These are phyloP conservation scores for Neofusicoccum ribis DNA, from an alignment of 2,329 filamentous ascomycete genomes.

Conservation along the genomic window DNA sequence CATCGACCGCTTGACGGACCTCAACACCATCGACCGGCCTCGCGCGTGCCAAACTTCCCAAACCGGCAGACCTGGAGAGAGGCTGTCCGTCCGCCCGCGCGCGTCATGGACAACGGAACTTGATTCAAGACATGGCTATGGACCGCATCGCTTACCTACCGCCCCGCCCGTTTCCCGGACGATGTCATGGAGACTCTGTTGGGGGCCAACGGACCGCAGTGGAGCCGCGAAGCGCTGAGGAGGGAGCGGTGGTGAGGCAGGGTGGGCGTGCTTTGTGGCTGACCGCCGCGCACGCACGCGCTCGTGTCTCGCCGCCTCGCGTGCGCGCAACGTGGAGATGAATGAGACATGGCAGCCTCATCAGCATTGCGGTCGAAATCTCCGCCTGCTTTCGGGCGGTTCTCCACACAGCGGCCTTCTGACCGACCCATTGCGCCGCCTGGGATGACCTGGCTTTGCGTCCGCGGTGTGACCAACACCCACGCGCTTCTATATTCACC, in stretches of 20 bases:
- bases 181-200: background rate
- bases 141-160: background rate
- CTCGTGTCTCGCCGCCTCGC: constrained; percentile 1
- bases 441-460: background rate
- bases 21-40: background rate
- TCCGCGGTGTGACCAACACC: constrained; percentile 12
- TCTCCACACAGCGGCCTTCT: constrained; percentile 14
- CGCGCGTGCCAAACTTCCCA: background rate
- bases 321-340: constrained; percentile 9
- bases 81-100: background rate
- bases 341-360: constrained; percentile 13
- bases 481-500: constrained; percentile 6
- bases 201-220: constrained; percentile 5
- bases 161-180: background rate
- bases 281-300: constrained; percentile 4
- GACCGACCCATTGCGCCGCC: background rate
- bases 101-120: background rate
- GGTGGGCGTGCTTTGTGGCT: background rate
- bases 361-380: background rate
- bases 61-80: background rate
- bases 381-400: background rate
- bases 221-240: constrained; percentile 9
- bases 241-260: background rate
- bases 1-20: background rate
- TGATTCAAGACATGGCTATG: background rate